Conservation (phyloP, 2,329 filamentous ascomycete species). For the Epichloe amarillans region DNA sequence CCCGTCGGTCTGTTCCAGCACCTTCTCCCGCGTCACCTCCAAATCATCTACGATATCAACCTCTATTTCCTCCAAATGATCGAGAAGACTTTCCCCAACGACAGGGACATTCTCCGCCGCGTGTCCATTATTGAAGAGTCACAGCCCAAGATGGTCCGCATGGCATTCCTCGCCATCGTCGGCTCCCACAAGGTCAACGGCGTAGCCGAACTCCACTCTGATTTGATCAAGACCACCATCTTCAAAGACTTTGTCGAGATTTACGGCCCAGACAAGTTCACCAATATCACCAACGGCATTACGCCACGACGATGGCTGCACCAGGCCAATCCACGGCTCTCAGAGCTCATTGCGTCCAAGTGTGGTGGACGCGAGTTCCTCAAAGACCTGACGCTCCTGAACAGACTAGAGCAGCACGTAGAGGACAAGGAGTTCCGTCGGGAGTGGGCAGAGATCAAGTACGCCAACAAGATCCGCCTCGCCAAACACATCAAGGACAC, state of each 20-base stretch:
- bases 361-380: constrained; percentile 72
- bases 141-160: constrained; percentile 93
- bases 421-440: constrained; percentile 84
- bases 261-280: constrained; percentile 94
- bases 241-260: constrained; percentile 98
- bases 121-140: constrained; percentile 98
- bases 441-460: constrained; percentile 95
- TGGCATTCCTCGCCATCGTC: constrained; percentile 90
- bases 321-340: constrained; percentile 88
- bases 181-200: constrained; percentile 99
- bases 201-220: constrained; percentile 92
- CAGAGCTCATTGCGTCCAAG: constrained; percentile 84
- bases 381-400: constrained; percentile 77
- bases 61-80: constrained; percentile 82
- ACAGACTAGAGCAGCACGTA: constrained; percentile 70
- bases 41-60: constrained; percentile 98
- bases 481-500: constrained; percentile 82
- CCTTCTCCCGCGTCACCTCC: constrained; percentile 81
- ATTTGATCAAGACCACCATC: constrained; percentile 97
- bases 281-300: constrained; percentile 96
- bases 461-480: constrained; percentile 83
- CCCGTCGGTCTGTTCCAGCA: constrained; percentile 86
- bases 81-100: constrained; percentile 79
- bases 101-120: constrained; percentile 68
- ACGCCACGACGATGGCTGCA: constrained; percentile 93